phyloP scores from a whole-genome alignment of 1,284 basidiomycete species.

The Cutaneotrichosporon sp. region DNA sequence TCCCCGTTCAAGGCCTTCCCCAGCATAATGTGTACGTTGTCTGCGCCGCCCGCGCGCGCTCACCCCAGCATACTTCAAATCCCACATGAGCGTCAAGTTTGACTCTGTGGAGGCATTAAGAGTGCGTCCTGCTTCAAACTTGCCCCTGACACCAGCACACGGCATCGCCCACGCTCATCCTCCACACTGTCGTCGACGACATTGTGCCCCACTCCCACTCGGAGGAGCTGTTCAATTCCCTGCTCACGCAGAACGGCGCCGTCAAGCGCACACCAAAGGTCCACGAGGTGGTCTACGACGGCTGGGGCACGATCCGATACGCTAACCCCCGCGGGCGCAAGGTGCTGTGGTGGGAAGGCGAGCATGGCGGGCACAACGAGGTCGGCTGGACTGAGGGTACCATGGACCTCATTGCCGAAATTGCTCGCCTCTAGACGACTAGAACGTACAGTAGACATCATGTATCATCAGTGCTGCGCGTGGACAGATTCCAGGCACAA shows the following conservation, averaged over 20 bases:
- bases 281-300: conserved; percentile 14
- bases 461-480: neutral
- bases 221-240: conserved; percentile 61
- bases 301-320: conserved; percentile 30
- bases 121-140: conserved; percentile 9
- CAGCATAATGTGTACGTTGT: neutral
- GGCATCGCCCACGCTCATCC: conserved; percentile 64
- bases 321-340: conserved; percentile 13
- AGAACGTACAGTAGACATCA: neutral
- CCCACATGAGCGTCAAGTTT: conserved; percentile 27
- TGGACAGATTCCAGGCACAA: no score
- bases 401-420: conserved; percentile 35
- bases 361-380: conserved; percentile 37
- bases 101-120: conserved; percentile 27
- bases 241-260: conserved; percentile 35
- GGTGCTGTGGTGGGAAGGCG: conserved; percentile 39
- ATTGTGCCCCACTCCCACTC: conserved; percentile 76
- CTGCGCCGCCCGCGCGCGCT: neutral
- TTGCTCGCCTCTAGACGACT: conserved; percentile 17
- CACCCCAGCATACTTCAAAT: conserved; percentile 28
- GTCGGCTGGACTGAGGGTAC: conserved; percentile 43
- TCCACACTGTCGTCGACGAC: conserved; percentile 73
- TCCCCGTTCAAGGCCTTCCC: conserved; percentile 23
- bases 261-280: neutral
- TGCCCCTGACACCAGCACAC: conserved; percentile 52